phyloP scores from a whole-genome alignment of 176 grass and related monocot genomes.

The Rhipidocladum racemiflorum region DNA sequence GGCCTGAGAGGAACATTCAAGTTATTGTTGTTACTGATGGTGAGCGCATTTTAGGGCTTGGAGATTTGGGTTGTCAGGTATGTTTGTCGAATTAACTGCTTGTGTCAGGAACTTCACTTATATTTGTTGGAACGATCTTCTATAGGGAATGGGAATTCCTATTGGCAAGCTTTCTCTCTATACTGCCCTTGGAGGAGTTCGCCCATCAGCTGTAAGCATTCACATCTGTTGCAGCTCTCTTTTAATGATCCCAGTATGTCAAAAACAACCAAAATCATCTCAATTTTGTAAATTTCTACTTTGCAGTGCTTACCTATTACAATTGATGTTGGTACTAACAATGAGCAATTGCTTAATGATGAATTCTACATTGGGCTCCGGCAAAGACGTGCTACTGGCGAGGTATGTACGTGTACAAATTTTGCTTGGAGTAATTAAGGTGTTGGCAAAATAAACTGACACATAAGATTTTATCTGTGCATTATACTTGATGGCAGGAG shows the following conservation, averaged over 20 bases:
- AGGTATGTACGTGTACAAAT: conserved; percentile 43
- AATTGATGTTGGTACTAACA: conserved; percentile 98
- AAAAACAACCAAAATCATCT: conserved; percentile 6
- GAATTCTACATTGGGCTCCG: conserved; percentile 95
- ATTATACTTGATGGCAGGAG: conserved; percentile 54
- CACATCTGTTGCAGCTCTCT: not conserved
- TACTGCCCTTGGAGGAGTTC: conserved; percentile 93
- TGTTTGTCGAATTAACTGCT: conserved; percentile 33
- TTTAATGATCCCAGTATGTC: not conserved
- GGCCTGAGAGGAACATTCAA: conserved; percentile 92
- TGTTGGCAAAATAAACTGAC: not conserved
- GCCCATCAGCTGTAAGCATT: conserved; percentile 79
- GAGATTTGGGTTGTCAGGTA: conserved; percentile 99
- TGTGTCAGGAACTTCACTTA: conserved; percentile 14
- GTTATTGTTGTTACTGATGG: conserved; percentile 98
- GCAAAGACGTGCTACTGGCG: conserved; percentile 81
- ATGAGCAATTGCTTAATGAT: conserved; percentile 74
- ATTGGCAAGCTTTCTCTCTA: conserved; percentile 97
- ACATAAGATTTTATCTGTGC: conserved; percentile 22
- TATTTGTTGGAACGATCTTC: conserved; percentile 41
- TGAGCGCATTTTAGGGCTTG: conserved; percentile 95
- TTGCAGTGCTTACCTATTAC: conserved; percentile 93
- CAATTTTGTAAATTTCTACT: not conserved
- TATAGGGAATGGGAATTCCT: conserved; percentile 99
- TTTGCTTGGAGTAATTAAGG: not conserved